Conservation (phyloP, 257 asterid species). For the Petrea volubilis region DNA sequence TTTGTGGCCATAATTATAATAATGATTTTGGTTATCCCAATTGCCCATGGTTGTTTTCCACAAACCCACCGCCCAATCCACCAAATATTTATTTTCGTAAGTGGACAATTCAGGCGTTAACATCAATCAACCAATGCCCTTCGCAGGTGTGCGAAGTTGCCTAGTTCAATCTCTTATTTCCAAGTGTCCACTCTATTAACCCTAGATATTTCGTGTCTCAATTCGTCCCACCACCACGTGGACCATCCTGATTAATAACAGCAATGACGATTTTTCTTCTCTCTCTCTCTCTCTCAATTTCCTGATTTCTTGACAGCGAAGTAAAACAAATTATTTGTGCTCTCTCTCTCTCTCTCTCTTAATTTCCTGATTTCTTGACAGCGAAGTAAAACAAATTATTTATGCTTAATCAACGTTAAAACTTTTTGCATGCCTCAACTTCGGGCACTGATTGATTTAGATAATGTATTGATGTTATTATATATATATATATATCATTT, state of each 20-base stretch:
- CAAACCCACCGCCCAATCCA: conserved; percentile 39
- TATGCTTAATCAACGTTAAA: not conserved
- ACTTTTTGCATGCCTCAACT: not conserved
- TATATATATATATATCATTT: too few relatives aligned
- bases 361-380: conserved; percentile 9
- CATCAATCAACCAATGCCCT: conserved; percentile 24
- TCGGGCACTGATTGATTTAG: not conserved
- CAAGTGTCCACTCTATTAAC: conserved; percentile 24
- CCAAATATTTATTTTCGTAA: conserved; percentile 1
- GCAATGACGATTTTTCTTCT: not conserved
- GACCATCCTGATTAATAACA: conserved; percentile 6
- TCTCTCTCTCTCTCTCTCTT: too few relatives aligned
- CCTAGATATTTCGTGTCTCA: conserved; percentile 28
- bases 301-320: conserved; percentile 7
- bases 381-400: not conserved
- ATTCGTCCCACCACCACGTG: conserved; percentile 25
- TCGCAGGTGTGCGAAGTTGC: conserved; percentile 20
- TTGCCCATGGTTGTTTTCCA: conserved; percentile 9
- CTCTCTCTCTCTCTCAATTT: too few relatives aligned
- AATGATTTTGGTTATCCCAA: too few relatives aligned
- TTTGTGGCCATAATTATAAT: not conserved
- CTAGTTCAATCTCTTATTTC: not conserved
- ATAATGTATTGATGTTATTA: not conserved
- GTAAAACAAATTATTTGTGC: not conserved
- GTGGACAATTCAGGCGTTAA: conserved; percentile 21